phyloP scores from a whole-genome alignment of 2,329 filamentous ascomycete genomes.

The Monosporascus sp. region DNA sequence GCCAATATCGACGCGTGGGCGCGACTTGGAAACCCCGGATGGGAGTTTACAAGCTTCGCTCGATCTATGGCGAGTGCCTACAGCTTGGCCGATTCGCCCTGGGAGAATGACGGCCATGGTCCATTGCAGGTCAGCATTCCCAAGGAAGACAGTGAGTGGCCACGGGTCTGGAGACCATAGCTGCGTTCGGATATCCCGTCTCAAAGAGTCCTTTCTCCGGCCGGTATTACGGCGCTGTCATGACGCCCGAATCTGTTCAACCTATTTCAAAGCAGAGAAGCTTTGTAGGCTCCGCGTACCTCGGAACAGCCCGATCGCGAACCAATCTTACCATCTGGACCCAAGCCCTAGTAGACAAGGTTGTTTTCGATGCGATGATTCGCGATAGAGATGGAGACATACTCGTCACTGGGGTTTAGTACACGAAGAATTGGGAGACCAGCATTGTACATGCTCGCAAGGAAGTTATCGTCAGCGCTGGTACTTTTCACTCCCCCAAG shows the following conservation, averaged over 20 bases:
- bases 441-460: not conserved
- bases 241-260: not conserved
- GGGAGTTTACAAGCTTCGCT: constrained; percentile 12
- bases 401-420: not conserved
- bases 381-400: not conserved
- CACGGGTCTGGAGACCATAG: not conserved
- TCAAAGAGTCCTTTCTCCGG: not conserved
- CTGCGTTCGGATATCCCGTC: not conserved
- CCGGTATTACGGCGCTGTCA: not conserved
- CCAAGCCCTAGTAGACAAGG: not conserved
- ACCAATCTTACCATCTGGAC: not conserved
- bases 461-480: not conserved
- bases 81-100: not conserved
- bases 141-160: not conserved
- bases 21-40: constrained; percentile 18
- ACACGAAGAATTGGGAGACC: not conserved
- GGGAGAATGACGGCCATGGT: too few species aligned
- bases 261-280: not conserved
- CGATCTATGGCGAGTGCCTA: not conserved
- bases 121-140: not conserved
- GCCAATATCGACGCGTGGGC: constrained; percentile 20
- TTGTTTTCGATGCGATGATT: not conserved
- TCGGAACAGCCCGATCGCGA: not conserved
- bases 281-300: not conserved
- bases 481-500: not conserved